These are phyloP conservation scores for Yamadazyma siamensis DNA, from an alignment of 1,139 yeast species.

Conservation along the genomic window DNA sequence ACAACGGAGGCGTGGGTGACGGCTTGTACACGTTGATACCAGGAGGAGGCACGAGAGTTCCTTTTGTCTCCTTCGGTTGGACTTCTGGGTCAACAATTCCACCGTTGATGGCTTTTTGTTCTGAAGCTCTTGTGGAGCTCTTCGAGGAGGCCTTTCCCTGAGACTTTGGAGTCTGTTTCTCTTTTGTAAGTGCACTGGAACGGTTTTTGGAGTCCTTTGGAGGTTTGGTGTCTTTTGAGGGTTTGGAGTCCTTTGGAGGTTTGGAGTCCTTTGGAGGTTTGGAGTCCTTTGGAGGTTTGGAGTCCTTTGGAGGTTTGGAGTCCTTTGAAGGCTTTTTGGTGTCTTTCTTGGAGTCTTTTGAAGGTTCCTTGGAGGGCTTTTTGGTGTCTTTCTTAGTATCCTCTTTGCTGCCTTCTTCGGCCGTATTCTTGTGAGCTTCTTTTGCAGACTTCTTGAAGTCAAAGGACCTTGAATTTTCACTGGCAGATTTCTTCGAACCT, in stretches of 20 bases:
- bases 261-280: background rate
- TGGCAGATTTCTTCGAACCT: background rate
- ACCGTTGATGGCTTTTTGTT: no score
- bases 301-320: background rate
- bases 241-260: background rate
- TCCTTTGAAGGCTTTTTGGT: conserved; percentile 3
- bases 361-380: background rate
- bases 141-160: no score
- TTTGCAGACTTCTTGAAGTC: background rate
- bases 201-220: background rate
- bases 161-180: no score
- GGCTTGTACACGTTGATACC: conserved; percentile 27
- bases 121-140: no score
- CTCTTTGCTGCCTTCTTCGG: background rate
- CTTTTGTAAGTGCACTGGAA: no score
- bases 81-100: no score
- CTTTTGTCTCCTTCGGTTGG: no score
- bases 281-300: background rate
- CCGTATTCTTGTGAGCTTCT: background rate
- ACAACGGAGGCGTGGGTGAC: conserved; percentile 36
- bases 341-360: conserved; percentile 2
- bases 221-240: background rate
- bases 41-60: conserved; percentile 18
- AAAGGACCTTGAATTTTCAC: no score
- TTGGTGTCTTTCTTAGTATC: background rate